Evolutionary conservation across 768 basidiomycete genomes (phyloP).

Genomic region (Phallus indusiatus): DNA sequence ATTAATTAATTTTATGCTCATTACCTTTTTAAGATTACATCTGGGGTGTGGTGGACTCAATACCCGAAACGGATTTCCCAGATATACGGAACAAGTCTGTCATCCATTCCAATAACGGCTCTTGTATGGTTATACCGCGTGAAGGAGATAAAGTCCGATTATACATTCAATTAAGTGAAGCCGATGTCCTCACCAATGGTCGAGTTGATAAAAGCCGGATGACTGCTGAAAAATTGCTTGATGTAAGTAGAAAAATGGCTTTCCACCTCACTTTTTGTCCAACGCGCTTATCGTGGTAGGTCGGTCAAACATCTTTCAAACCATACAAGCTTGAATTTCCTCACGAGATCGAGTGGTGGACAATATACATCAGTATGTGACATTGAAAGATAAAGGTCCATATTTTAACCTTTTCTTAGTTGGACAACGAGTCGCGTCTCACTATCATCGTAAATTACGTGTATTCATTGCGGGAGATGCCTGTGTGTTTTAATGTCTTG

Average conservation of each 20-base stretch:
- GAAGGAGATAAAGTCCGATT: conserved; percentile 59
- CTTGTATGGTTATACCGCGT: conserved; percentile 68
- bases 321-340: conserved; percentile 46
- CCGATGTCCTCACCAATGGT: conserved; percentile 35
- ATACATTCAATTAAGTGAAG: conserved; percentile 57
- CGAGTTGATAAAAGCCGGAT: conserved; percentile 45
- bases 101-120: conserved; percentile 61
- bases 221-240: conserved; percentile 41
- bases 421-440: conserved; percentile 64
- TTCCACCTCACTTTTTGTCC: not conserved
- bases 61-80: conserved; percentile 67
- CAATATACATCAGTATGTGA: conserved; percentile 54
- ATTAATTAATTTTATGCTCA: not conserved
- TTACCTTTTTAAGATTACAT: conserved; percentile 48
- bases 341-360: conserved; percentile 59
- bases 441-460: conserved; percentile 49
- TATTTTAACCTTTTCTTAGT: conserved; percentile 29
- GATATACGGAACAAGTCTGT: conserved; percentile 58
- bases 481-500: conserved; percentile 27
- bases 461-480: conserved; percentile 75
- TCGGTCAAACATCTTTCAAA: conserved; percentile 43
- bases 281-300: conserved; percentile 23
- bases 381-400: too few species aligned
- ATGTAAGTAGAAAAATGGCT: conserved; percentile 28
- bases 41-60: conserved; percentile 75